phyloP scores from a whole-genome alignment of 2,329 filamentous ascomycete genomes.

The Penicillium sp. region DNA sequence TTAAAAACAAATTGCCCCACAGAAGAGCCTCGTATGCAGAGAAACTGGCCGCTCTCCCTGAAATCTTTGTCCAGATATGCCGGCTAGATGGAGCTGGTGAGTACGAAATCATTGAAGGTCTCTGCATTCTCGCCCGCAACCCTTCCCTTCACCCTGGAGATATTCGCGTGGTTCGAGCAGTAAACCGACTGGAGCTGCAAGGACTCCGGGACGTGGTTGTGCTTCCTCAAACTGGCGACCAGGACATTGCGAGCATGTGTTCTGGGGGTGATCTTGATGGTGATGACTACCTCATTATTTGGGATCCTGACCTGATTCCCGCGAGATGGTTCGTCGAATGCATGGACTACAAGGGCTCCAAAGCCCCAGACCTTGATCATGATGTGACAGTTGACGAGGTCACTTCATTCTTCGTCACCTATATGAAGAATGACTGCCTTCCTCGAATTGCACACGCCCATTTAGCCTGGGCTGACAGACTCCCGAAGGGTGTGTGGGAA shows the following conservation, averaged over 20 bases:
- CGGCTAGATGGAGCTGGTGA: slow-evolving; percentile 53
- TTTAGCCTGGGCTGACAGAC: slow-evolving; percentile 70
- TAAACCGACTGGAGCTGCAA: slow-evolving; percentile 69
- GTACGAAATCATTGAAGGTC: slow-evolving; percentile 68
- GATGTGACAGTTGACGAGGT: slow-evolving; percentile 73
- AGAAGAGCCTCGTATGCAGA: slow-evolving; percentile 38
- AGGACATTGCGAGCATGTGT: slow-evolving; percentile 88
- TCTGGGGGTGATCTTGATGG: slow-evolving; percentile 95
- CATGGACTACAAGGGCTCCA: slow-evolving; percentile 70
- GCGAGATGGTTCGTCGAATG: slow-evolving; percentile 67
- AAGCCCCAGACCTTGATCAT: slow-evolving; percentile 56
- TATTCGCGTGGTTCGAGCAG: slow-evolving; percentile 79
- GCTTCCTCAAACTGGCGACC: slow-evolving; percentile 77
- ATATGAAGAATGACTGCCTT: slow-evolving; percentile 87
- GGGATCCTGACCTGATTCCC: slow-evolving; percentile 76
- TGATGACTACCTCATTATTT: slow-evolving; percentile 92
- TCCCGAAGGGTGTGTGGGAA: slow-evolving; percentile 63
- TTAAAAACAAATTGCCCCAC: slow-evolving; percentile 45
- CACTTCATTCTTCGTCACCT: slow-evolving; percentile 80
- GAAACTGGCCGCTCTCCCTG: slow-evolving; percentile 61
- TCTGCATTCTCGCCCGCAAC: slow-evolving; percentile 85
- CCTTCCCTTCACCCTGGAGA: slow-evolving; percentile 93
- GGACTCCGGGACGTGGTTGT: slow-evolving; percentile 86
- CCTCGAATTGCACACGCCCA: slow-evolving; percentile 79
- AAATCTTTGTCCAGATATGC: slow-evolving; percentile 86